Conservation (phyloP, 2,329 filamentous ascomycete genomes). For the Byssochlamys sp. region DNA sequence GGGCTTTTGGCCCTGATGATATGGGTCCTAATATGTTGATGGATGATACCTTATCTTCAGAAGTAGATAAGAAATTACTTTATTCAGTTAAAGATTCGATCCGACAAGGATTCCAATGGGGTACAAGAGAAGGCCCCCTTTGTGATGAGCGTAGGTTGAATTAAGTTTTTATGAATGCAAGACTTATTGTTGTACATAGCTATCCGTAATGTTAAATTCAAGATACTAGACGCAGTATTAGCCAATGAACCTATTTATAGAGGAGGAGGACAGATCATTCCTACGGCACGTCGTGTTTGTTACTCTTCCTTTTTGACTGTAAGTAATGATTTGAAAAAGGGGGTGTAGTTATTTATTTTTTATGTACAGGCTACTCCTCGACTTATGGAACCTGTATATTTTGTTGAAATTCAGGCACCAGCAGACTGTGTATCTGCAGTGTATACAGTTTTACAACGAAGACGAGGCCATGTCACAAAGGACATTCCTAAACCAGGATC, state of each 20-base stretch:
- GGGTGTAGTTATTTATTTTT: too few species aligned
- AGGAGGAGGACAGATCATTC: constrained; percentile 93
- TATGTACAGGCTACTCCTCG: constrained; percentile 89
- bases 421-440: constrained; percentile 78
- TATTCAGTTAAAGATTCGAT: constrained; percentile 83
- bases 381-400: constrained; percentile 93
- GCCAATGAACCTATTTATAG: constrained; percentile 87
- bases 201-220: constrained; percentile 96
- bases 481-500: constrained; percentile 91
- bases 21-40: constrained; percentile 90
- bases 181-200: constrained; percentile 41
- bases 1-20: constrained; percentile 96
- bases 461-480: constrained; percentile 85
- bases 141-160: constrained; percentile 82
- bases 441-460: constrained; percentile 81
- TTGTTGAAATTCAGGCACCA: constrained; percentile 83
- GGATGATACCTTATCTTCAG: constrained; percentile 91
- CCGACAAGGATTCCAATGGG: constrained; percentile 93
- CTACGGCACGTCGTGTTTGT: constrained; percentile 80
- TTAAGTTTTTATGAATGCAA: constrained; percentile 7
- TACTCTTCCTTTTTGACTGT: constrained; percentile 96
- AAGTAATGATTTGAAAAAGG: too few species aligned
- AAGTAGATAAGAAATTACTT: constrained; percentile 87
- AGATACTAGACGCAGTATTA: constrained; percentile 79
- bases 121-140: constrained; percentile 82